Evolutionary conservation across 352 stramenopile species (phyloP), one percentile per base, ranked within the genome.

Genomic region (Phytophthora pinifolia): DNA sequence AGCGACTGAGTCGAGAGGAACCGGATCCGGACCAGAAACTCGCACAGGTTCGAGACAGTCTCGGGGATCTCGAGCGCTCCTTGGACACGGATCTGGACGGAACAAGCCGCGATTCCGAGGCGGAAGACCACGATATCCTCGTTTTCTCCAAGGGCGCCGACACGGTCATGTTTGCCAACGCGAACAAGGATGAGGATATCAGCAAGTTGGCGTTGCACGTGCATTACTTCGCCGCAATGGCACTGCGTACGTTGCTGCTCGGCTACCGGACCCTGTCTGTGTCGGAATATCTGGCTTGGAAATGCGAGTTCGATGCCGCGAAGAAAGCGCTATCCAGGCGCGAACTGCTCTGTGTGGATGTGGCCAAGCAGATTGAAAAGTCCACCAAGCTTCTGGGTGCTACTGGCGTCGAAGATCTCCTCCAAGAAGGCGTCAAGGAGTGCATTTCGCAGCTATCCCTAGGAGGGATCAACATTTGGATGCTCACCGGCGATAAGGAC

Each of bases 401-500:
- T 14, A 99, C 95, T 1, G 97, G 94, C 0, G 98, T 99, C 18
- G 96, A 99, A 80, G 97, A 99, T 65, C 75, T 97, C 51, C 76
- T 99, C 4, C 96, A 99, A 70, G 89, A 98, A 34, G 94, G 95
- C 12, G 97, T 99, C 1, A 83, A 88, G 32, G 90, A 99, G 50
- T 98, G 94, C 29, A 98, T 99, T 64, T 75, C 95, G 6, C 95
- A 96, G 14, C 75, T 99, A 4, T 89, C 75, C 10, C 88, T 97
- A 14, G 97, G 96, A 31, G 96, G 96, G 0, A 98, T 99, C 35
- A 99, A 99, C 58, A 88, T 99, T 18, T 99, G 97, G 97, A 98
- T 99, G 65, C 84, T 99, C 6, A 99, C 98, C 14, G 98, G 98
- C 12, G 97, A 99, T 62, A 99, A 99, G 65, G 86, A 98, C 42